Evolutionary conservation across 306 rosid species (phyloP), one percentile per base, ranked within the genome.

Genomic region (Psophocarpus tetragonolobus): DNA sequence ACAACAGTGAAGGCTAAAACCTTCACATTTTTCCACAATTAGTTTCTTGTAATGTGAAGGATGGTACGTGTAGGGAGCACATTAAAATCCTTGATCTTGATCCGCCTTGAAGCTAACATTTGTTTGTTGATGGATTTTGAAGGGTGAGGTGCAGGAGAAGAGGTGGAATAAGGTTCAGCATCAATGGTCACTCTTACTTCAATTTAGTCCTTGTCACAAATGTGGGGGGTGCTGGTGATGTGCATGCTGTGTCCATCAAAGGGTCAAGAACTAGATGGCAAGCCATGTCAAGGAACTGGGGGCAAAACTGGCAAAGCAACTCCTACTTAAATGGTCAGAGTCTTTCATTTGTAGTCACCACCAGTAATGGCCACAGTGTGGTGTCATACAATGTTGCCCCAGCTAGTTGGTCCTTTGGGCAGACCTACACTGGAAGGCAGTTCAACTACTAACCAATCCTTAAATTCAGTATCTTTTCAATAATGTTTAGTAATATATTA

Each of bases 181-280:
- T 86, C 71, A 86, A 86, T 69, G 90, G 90, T 0, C 90, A 86
- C 70, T 83, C 90, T 0, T 86, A 86, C 80, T 86, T 86, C 85
- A 83, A 86, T 60, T 53, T 86, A 66, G 85, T 86, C 29, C 87
- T 86, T 8, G 76, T 86, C 0, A 83, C 90, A 0, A 83, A 83
- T 63, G 90, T 86, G 65, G 90, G 90, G 68, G 90, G 90, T 47
- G 84, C 90, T 36, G 90, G 87, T 60, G 90, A 86, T 83, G 85
- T 81, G 47, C 84, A 77, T 74, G 44, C 80, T 20, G 85, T 83
- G 74, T 78, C 80, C 26, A 81, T 86, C 41, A 83, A 83, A 79
- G 90, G 90, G 6, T 86, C 90, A 44, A 83, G 75, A 38, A 74
- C 85, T 0, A 77, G 90, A 71, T 86, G 90, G 90, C 84, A 77